These are phyloP conservation scores for Nemophila menziesii DNA, from an alignment of 257 asterid species.

Conservation along the genomic window DNA sequence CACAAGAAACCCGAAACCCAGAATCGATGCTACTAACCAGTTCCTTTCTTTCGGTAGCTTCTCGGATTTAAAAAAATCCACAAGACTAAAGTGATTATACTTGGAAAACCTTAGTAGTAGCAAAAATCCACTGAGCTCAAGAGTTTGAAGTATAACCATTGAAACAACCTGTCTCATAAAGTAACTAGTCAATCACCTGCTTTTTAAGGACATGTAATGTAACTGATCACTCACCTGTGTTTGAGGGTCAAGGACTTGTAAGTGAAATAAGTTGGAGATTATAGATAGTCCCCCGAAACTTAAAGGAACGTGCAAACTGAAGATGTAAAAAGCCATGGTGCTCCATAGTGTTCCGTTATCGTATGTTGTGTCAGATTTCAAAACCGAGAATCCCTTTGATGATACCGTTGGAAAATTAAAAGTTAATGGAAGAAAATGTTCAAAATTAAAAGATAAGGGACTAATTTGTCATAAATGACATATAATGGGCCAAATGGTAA, in stretches of 20 bases:
- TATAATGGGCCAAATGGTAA: background rate
- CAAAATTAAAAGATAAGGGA: no score
- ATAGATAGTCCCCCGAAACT: constrained; percentile 80
- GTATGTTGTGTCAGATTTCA: constrained; percentile 32
- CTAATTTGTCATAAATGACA: background rate
- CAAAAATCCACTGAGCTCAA: constrained; percentile 50
- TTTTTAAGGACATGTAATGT: background rate
- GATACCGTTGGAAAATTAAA: no score
- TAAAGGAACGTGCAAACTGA: constrained; percentile 74
- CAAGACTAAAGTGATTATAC: constrained; percentile 41
- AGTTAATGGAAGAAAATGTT: no score
- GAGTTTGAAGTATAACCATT: constrained; percentile 38
- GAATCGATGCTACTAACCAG: constrained; percentile 45
- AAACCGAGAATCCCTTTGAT: constrained; percentile 61
- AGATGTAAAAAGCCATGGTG: constrained; percentile 56
- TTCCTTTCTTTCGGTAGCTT: constrained; percentile 32
- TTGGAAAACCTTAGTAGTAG: constrained; percentile 40
- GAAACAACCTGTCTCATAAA: constrained; percentile 36
- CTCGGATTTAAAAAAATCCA: constrained; percentile 35
- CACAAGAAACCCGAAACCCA: constrained; percentile 51
- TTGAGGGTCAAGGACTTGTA: constrained; percentile 47
- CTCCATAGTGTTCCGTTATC: constrained; percentile 60
- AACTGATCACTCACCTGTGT: constrained; percentile 24
- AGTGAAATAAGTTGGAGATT: constrained; percentile 43
- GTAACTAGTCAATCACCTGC: background rate